Evolutionary conservation across 2,329 filamentous ascomycete genomes (phyloP).

Genomic region (Fusarium irregulare): DNA sequence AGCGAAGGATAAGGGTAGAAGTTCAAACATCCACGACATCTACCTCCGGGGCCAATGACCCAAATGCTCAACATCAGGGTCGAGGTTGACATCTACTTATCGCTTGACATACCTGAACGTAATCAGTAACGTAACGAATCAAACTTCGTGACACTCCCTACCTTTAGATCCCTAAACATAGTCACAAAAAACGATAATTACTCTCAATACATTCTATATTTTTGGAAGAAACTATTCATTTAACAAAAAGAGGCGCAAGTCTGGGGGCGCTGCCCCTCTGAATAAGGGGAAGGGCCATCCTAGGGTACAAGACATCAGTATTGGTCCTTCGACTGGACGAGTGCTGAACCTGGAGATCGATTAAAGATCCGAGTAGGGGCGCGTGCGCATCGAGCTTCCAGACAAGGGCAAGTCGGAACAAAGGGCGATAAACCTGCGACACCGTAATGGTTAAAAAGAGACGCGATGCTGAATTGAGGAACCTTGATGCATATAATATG

Average conservation of each 20-base stretch:
- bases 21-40: background rate
- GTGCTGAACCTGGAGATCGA: slow-evolving; percentile 46
- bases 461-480: slow-evolving; percentile 29
- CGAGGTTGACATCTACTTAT: background rate
- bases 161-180: slow-evolving; percentile 1
- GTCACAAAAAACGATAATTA: slow-evolving; percentile 15
- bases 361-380: slow-evolving; percentile 27
- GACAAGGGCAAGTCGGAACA: slow-evolving; percentile 27
- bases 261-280: slow-evolving; percentile 37
- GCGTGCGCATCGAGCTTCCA: slow-evolving; percentile 23
- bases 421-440: slow-evolving; percentile 41
- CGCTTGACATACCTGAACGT: slow-evolving; percentile 2
- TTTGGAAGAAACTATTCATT: slow-evolving; percentile 36
- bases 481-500: slow-evolving; percentile 37
- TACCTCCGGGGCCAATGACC: background rate
- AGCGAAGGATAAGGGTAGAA: background rate
- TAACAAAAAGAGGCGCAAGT: slow-evolving; percentile 25
- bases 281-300: slow-evolving; percentile 42
- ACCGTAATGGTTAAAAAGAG: slow-evolving; percentile 45
- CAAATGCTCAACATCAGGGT: background rate
- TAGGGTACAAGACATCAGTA: slow-evolving; percentile 49
- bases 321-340: slow-evolving; percentile 43
- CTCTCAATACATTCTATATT: slow-evolving; percentile 37
- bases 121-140: slow-evolving; percentile 14
- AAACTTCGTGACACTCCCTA: background rate